Percentiles rank a stretch among this genome's conserved stretches.
phyloP scores from a whole-genome alignment of 2,329 filamentous ascomycete species.

The Fusarium xyrophilum region DNA sequence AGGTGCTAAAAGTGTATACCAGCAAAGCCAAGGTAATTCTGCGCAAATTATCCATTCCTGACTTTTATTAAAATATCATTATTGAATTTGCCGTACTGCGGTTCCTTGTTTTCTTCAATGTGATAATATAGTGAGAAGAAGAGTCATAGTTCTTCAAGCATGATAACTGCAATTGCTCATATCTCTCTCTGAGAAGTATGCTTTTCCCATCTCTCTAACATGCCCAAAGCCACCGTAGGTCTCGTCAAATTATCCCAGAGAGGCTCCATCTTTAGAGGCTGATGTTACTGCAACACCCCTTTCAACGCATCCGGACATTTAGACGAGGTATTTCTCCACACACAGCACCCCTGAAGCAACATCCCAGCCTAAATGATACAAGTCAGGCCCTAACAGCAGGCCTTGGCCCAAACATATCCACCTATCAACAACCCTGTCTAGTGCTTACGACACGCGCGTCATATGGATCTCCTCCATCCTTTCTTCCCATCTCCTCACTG shows the following conservation, averaged over 20 bases:
- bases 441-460: background rate
- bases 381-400: background rate
- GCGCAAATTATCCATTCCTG: too few species aligned
- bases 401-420: background rate
- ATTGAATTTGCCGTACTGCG: too few species aligned
- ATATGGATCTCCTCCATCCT: background rate
- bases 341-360: accelerated
- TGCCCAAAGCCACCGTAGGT: too few species aligned
- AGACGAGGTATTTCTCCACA: background rate
- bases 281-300: background rate
- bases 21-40: background rate
- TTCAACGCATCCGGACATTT: background rate
- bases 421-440: slow-evolving; percentile 1
- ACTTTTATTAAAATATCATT: too few species aligned
- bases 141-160: too few species aligned
- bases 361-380: background rate
- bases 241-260: background rate
- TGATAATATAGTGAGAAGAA: background rate
- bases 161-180: background rate
- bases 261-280: background rate
- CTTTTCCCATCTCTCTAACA: background rate
- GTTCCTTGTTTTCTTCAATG: background rate
- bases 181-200: too few species aligned
- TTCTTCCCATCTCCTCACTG: background rate
- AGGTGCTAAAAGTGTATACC: accelerated